phyloP scores from a whole-genome alignment of 331 rosid genomes.

The Pyracantha coccinea region DNA sequence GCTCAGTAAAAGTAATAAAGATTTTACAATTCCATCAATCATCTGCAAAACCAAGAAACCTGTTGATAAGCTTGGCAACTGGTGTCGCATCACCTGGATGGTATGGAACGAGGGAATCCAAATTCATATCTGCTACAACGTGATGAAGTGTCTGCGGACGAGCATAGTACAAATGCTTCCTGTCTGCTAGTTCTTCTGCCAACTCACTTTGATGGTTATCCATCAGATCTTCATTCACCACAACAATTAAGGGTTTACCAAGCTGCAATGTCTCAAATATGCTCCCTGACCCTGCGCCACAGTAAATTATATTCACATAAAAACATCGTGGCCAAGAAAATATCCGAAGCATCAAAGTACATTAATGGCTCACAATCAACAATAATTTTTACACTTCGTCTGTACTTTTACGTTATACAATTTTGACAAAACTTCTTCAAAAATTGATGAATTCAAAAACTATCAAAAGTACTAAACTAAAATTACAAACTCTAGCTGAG shows the following conservation, averaged over 20 bases:
- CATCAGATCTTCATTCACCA: slow-evolving; percentile 87
- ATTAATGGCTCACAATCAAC: background rate
- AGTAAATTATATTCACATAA: background rate
- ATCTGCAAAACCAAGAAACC: slow-evolving; percentile 63
- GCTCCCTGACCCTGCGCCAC: slow-evolving; percentile 45
- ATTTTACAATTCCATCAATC: slow-evolving; percentile 27
- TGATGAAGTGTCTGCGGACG: slow-evolving; percentile 57
- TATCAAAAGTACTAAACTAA: background rate
- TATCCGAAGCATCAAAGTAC: background rate
- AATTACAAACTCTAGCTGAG: background rate
- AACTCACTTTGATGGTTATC: slow-evolving; percentile 94
- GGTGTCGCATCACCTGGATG: slow-evolving; percentile 72
- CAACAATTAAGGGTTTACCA: slow-evolving; percentile 65
- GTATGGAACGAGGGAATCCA: slow-evolving; percentile 53
- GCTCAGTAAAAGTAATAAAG: background rate
- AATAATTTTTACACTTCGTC: background rate
- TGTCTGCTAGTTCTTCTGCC: slow-evolving; percentile 80
- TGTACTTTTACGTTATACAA: background rate
- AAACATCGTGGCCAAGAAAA: background rate
- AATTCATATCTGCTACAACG: slow-evolving; percentile 47
- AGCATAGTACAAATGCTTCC: slow-evolving; percentile 63
- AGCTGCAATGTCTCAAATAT: slow-evolving; percentile 72
- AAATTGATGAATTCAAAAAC: background rate
- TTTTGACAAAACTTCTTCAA: background rate
- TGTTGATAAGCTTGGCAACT: slow-evolving; percentile 56